Evolutionary conservation across 495 filamentous ascomycete genomes (phyloP).

Genomic region (Hypoxylon crocopeplum): DNA sequence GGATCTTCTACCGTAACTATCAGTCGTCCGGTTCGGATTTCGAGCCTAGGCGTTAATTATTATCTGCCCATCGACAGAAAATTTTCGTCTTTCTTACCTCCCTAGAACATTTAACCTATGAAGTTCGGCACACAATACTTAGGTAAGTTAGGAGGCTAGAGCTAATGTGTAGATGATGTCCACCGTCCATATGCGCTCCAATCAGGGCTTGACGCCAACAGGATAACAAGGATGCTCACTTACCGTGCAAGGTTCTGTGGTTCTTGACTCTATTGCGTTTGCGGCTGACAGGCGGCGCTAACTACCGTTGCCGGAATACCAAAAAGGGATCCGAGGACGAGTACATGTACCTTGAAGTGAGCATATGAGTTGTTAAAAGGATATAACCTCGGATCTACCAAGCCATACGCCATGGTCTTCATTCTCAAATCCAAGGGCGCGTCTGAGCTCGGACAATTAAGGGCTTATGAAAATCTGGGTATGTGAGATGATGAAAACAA

Average conservation of each 20-base stretch:
- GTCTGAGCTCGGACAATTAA: no score
- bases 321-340: background rate
- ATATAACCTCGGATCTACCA: no score
- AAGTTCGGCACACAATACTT: background rate
- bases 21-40: background rate
- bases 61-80: no score
- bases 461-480: no score
- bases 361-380: no score
- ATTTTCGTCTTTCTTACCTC: no score
- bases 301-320: background rate
- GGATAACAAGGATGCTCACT: no score
- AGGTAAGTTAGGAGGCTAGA: background rate
- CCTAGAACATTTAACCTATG: background rate
- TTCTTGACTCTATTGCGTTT: background rate
- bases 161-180: background rate
- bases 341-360: background rate
- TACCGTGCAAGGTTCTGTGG: no score
- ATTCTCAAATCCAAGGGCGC: no score
- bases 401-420: no score
- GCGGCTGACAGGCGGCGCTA: background rate
- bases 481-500: no score
- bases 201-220: conserved; percentile 4
- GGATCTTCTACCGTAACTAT: background rate
- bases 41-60: no score
- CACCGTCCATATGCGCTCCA: conserved; percentile 24